These are phyloP conservation scores for Leptographium radiaticola DNA, from an alignment of 2,329 filamentous ascomycete genomes.

Conservation along the genomic window DNA sequence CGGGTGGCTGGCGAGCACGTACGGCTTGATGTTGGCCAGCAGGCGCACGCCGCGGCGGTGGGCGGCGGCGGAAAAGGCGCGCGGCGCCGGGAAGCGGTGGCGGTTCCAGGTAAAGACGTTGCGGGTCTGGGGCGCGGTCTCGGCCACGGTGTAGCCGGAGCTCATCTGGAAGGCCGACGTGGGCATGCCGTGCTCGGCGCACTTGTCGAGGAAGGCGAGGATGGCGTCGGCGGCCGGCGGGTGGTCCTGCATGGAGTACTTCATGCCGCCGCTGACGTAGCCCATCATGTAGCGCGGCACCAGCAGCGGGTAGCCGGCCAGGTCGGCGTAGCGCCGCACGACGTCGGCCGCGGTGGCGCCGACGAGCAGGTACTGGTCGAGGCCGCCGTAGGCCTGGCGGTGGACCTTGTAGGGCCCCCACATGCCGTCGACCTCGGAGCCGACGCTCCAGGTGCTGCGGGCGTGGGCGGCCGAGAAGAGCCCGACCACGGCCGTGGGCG, in stretches of 20 bases:
- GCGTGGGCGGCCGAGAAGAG: conserved; percentile 56
- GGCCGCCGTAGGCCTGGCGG: conserved; percentile 56
- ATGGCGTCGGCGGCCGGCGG: conserved; percentile 44
- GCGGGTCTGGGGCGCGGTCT: conserved; percentile 52
- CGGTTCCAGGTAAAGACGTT: conserved; percentile 62
- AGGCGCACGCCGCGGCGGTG: conserved; percentile 53
- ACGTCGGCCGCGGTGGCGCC: conserved; percentile 54
- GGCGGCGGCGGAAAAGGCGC: conserved; percentile 47
- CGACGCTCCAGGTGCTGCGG: conserved; percentile 51
- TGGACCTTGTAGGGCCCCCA: conserved; percentile 67
- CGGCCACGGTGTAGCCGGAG: conserved; percentile 57
- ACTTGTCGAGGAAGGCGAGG: conserved; percentile 45
- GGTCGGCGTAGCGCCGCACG: conserved; percentile 50
- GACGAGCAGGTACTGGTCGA: conserved; percentile 58
- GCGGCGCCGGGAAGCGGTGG: conserved; percentile 56
- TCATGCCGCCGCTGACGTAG: conserved; percentile 54
- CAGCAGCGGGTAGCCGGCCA: conserved; percentile 54
- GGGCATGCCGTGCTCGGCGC: conserved; percentile 52
- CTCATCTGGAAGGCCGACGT: conserved; percentile 62
- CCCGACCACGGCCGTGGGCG: conserved; percentile 48
- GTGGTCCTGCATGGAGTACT: conserved; percentile 35
- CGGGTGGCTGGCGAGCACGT: conserved; percentile 53
- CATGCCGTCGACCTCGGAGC: conserved; percentile 61
- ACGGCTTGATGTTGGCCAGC: conserved; percentile 62
- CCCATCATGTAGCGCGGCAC: conserved; percentile 62